These are phyloP conservation scores for Hemileia vastatrix DNA, from an alignment of 1,284 basidiomycete species.

Conservation along the genomic window DNA sequence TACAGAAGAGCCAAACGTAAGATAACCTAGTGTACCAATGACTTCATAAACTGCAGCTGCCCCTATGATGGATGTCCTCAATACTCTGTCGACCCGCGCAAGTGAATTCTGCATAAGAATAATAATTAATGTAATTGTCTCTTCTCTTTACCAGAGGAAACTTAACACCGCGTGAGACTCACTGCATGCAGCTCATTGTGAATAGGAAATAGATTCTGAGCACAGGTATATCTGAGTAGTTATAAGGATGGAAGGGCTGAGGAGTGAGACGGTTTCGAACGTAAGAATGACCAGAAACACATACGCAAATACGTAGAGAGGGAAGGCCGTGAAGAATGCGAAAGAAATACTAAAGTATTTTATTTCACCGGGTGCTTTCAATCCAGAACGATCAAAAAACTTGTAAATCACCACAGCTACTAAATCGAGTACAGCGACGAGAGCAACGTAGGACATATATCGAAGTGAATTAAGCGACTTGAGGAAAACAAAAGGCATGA, in stretches of 20 bases:
- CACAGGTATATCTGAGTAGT: conserved; percentile 10
- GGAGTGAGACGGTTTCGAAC: not conserved
- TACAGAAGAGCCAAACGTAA: conserved; percentile 78
- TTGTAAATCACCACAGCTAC: conserved; percentile 48
- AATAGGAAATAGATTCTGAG: conserved; percentile 19
- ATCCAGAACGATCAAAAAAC: conserved; percentile 27
- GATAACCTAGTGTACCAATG: conserved; percentile 61
- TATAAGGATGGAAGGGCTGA: not conserved
- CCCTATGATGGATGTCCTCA: conserved; percentile 11
- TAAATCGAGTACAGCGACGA: conserved; percentile 61
- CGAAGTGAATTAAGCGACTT: conserved; percentile 50
- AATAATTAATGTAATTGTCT: not conserved
- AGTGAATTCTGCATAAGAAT: not conserved
- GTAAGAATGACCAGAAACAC: not conserved
- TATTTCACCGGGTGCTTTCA: conserved; percentile 3
- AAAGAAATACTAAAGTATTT: conserved; percentile 1
- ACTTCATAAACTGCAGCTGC: conserved; percentile 25
- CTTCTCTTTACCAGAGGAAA: no score
- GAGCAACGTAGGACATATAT: conserved; percentile 72
- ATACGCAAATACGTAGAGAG: conserved; percentile 21
- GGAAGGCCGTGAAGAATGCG: conserved; percentile 7
- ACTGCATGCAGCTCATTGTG: conserved; percentile 17
- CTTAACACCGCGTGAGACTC: no score
- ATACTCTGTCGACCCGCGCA: conserved; percentile 7
- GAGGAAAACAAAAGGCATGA: conserved; percentile 80